These are phyloP conservation scores for Diaporthe vaccinii DNA, from an alignment of 2,329 filamentous ascomycete genomes.

Conservation along the genomic window DNA sequence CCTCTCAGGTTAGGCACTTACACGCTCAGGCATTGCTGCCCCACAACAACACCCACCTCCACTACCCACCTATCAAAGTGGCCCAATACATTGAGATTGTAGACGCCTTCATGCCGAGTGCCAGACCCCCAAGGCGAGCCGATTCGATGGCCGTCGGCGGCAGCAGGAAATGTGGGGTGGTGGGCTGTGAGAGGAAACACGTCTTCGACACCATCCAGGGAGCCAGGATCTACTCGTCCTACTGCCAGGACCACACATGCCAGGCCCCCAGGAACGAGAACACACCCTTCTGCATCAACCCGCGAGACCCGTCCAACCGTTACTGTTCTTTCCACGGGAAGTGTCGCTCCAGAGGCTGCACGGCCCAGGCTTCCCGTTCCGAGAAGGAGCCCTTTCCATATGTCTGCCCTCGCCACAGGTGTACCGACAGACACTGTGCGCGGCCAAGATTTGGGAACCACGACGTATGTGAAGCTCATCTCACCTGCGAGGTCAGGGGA, in stretches of 20 bases:
- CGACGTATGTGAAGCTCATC: slow-evolving; percentile 33
- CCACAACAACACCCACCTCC: slow-evolving; percentile 1
- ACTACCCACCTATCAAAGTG: slow-evolving; percentile 2
- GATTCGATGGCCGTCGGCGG: slow-evolving; percentile 19
- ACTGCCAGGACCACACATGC: slow-evolving; percentile 41
- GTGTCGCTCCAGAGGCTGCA: slow-evolving; percentile 31
- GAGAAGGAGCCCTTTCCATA: slow-evolving; percentile 37
- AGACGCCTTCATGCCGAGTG: slow-evolving; percentile 22
- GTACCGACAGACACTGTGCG: slow-evolving; percentile 18
- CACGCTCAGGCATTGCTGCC: slow-evolving; percentile 23
- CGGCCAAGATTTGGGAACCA: not conserved
- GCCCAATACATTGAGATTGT: slow-evolving; percentile 14
- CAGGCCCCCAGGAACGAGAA: slow-evolving; percentile 33
- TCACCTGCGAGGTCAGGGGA: slow-evolving; percentile 31
- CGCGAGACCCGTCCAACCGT: slow-evolving; percentile 34
- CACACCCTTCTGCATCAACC: slow-evolving; percentile 39
- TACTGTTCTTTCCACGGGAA: slow-evolving; percentile 40
- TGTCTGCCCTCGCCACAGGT: slow-evolving; percentile 36
- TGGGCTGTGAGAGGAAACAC: slow-evolving; percentile 27
- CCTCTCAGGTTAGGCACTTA: not conserved
- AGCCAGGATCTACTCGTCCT: slow-evolving; percentile 18
- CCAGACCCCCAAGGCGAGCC: slow-evolving; percentile 16
- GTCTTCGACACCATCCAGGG: slow-evolving; percentile 23
- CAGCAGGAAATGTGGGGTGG: slow-evolving; percentile 17
- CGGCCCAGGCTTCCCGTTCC: slow-evolving; percentile 3